phyloP scores from a whole-genome alignment of 768 basidiomycete species.

The Leccinum aurantiacum region DNA sequence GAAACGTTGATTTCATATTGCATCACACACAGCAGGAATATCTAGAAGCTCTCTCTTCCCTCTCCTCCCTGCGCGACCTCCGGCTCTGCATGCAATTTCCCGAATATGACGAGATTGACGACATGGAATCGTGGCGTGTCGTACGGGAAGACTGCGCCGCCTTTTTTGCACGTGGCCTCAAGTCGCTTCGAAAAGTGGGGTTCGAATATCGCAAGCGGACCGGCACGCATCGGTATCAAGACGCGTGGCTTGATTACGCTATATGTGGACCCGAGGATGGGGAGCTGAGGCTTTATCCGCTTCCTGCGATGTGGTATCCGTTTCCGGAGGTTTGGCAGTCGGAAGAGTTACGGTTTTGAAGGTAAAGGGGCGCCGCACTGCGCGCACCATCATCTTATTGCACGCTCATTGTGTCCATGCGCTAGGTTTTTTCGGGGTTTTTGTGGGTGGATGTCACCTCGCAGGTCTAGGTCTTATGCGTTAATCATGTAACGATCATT shows the following conservation, averaged over 20 bases:
- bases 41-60: constrained; percentile 31
- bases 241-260: constrained; percentile 37
- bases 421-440: constrained; percentile 5
- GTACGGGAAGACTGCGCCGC: constrained; percentile 29
- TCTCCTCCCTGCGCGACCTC: constrained; percentile 28
- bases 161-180: constrained; percentile 32
- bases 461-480: constrained; percentile 18
- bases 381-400: background rate
- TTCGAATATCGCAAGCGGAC: constrained; percentile 39
- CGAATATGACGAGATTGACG: constrained; percentile 33
- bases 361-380: background rate
- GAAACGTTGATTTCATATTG: constrained; percentile 29
- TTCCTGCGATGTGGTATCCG: constrained; percentile 34
- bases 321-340: constrained; percentile 38
- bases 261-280: constrained; percentile 22
- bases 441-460: constrained; percentile 10
- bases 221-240: constrained; percentile 37
- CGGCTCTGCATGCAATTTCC: constrained; percentile 40
- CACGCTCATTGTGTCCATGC: background rate
- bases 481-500: constrained; percentile 17
- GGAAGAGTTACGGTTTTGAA: constrained; percentile 24
- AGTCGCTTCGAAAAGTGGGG: constrained; percentile 33
- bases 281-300: constrained; percentile 20
- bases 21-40: constrained; percentile 36
- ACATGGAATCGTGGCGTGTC: constrained; percentile 34